phyloP scores from a whole-genome alignment of 805 yeast genomes.

The Sugiyamaella boreocaroliniensis region DNA sequence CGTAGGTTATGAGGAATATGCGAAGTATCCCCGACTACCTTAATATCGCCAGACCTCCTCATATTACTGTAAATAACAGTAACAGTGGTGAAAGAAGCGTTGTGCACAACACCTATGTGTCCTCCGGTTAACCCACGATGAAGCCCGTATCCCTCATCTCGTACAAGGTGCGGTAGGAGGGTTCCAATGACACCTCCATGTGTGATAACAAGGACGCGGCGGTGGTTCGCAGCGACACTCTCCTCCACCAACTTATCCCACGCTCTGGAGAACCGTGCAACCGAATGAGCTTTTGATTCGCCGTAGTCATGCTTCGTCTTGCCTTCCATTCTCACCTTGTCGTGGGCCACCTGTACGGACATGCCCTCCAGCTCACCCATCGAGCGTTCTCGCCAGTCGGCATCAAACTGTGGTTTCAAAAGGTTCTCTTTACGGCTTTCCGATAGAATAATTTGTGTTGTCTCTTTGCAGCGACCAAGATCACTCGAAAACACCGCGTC shows the following conservation, averaged over 20 bases:
- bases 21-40: constrained; percentile 55
- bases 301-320: constrained; percentile 57
- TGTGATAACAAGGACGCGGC: constrained; percentile 48
- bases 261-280: constrained; percentile 41
- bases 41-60: constrained; percentile 38
- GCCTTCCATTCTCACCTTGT: constrained; percentile 47
- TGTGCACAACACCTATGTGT: constrained; percentile 54
- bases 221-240: constrained; percentile 29
- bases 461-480: constrained; percentile 39
- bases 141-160: constrained; percentile 36
- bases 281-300: constrained; percentile 40
- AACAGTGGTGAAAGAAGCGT: constrained; percentile 65
- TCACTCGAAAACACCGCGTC: constrained; percentile 50
- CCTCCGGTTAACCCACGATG: constrained; percentile 35
- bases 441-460: constrained; percentile 40
- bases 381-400: constrained; percentile 52
- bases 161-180: constrained; percentile 45
- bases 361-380: constrained; percentile 82
- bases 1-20: constrained; percentile 49
- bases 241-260: constrained; percentile 40
- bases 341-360: constrained; percentile 56
- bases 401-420: background rate
- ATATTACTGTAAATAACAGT: constrained; percentile 49
- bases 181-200: constrained; percentile 80
- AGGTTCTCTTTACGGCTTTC: constrained; percentile 32